Evolutionary conservation across 345 rosid species (phyloP).

Genomic region (Ailanthus altissimus): DNA sequence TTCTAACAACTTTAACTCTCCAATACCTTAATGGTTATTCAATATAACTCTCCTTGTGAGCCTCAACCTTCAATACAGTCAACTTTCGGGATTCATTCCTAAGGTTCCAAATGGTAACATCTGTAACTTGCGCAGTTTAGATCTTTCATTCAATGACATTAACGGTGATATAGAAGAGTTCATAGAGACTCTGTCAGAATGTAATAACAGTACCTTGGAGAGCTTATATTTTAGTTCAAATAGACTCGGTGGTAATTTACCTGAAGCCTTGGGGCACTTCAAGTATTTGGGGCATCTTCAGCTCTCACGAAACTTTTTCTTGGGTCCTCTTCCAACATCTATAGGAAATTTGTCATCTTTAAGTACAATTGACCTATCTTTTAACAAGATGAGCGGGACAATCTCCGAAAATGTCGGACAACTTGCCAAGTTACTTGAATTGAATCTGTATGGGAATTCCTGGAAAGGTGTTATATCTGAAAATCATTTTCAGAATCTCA

Average conservation of each 20-base stretch:
- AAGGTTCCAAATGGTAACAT: background rate
- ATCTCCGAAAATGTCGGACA: conserved; percentile 3
- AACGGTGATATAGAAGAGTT: background rate
- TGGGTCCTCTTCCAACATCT: conserved; percentile 29
- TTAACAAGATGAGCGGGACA: conserved; percentile 8
- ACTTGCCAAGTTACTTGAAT: background rate
- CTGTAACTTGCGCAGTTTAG: background rate
- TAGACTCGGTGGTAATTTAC: conserved; percentile 18
- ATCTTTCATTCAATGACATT: conserved; percentile 4
- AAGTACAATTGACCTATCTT: conserved; percentile 13
- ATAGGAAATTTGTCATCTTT: conserved; percentile 27
- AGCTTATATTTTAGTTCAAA: background rate
- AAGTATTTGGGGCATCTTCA: conserved; percentile 14
- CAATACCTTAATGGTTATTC: conserved; percentile 30
- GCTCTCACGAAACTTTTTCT: conserved; percentile 4
- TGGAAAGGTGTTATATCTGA: conserved; percentile 12
- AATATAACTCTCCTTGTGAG: background rate
- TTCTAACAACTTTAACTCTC: conserved; percentile 29
- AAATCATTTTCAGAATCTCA: conserved; percentile 21
- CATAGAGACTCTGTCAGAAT: conserved; percentile 2
- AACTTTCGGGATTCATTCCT: background rate
- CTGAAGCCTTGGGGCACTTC: conserved; percentile 19
- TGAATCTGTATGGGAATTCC: background rate
- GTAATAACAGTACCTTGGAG: background rate
- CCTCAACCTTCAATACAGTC: background rate